Base-by-base conservation (phyloP, 1,139 yeast genomes). In the Citeromyces hawaiiensis region DNA sequence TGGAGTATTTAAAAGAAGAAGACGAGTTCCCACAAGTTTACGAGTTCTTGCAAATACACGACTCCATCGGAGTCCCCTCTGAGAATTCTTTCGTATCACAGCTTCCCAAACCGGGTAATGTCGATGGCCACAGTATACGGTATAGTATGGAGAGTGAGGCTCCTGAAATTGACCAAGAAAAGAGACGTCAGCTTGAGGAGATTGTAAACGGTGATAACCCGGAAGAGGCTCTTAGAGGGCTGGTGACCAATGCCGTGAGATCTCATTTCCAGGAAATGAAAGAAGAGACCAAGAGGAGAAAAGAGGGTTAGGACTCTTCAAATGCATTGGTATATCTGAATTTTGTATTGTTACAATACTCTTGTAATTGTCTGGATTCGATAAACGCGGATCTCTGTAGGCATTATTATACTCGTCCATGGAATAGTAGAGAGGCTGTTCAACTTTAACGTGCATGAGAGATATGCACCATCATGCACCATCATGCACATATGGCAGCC, bases 1-100 rank as follows among this genome's bases (percentile, higher is more conserved):
- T 74, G 17, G 75, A 77, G 42, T 78, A 71, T 50, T 72, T 79
- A 37, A 86, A 80, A 49, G 95, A 86, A 45, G 96, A 88, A 38
- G 88, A 70, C 31, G 97, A 88, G 49, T 81, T 71, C 49, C 88
- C 93, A 1, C 95, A 86, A 37, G 64, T 88, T 18, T 76, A 76
- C 7, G 67, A 64, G 36, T 88, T 81, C 50, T 63, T 87, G 51
- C 65, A 69, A 41, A 50, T 23, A 47, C 48, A 34, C 47, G 47
- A 39, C 45, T 43, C 39, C 17, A 37, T 29, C 29, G 31, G 42
- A 15, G 45, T 47, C 6, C 21, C 37, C 4, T 5, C 21, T 4
- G 21, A 19, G 21, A 7, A 19, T 4, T 36, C 36, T 11, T 30
- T 33, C 10, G 37, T 36, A 9, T 42, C 36, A 8, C n/a, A 18